phyloP scores from a whole-genome alignment of 164 flowering plant genomes.

The Tetrastigma voinierianum region DNA sequence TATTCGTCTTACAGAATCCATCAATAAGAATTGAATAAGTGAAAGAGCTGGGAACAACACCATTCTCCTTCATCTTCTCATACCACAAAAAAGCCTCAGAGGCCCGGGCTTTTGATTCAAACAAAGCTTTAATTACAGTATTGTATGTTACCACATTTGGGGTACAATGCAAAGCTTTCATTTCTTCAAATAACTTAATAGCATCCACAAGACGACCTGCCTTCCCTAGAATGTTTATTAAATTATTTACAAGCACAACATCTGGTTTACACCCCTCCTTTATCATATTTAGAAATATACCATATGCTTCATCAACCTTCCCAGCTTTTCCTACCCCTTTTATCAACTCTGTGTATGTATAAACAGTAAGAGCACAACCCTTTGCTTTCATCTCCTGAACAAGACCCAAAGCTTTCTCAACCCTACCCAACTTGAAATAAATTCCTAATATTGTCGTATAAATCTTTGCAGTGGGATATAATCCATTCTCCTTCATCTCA shows the following conservation, averaged over 20 bases:
- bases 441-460: conserved; percentile 71
- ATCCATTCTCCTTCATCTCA: conserved; percentile 87
- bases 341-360: conserved; percentile 87
- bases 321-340: conserved; percentile 82
- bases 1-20: conserved; percentile 86
- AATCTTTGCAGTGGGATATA: conserved; percentile 77
- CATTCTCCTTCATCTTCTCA: conserved; percentile 78
- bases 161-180: conserved; percentile 52
- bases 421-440: conserved; percentile 57
- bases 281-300: conserved; percentile 48
- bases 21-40: conserved; percentile 93
- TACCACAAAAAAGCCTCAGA: conserved; percentile 65
- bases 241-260: conserved; percentile 79
- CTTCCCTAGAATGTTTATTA: conserved; percentile 70
- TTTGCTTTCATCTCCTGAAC: conserved; percentile 63
- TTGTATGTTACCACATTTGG: conserved; percentile 92
- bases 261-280: conserved; percentile 73
- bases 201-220: conserved; percentile 68
- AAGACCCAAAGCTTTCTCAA: conserved; percentile 63
- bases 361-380: conserved; percentile 68
- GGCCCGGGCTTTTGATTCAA: conserved; percentile 62
- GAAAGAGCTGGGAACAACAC: conserved; percentile 66
- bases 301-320: conserved; percentile 77
- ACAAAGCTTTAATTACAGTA: conserved; percentile 65
- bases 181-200: conserved; percentile 59